phyloP scores from a whole-genome alignment of 2,329 filamentous ascomycete species.

The Onygenales sp. region DNA sequence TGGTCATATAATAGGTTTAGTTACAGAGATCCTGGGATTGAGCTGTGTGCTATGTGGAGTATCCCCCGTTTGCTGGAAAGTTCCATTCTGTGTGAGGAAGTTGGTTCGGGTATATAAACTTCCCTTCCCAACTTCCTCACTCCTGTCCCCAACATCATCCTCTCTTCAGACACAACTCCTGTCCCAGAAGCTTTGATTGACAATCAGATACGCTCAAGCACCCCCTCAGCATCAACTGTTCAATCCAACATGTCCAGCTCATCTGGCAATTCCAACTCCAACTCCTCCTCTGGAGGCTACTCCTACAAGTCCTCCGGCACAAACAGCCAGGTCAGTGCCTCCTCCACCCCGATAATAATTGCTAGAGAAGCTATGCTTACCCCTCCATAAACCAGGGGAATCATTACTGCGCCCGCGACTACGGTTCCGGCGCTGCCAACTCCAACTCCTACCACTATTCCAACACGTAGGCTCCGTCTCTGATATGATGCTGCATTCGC shows the following conservation, averaged over 20 bases:
- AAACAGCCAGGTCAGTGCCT: conserved; percentile 48
- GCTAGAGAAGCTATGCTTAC: not conserved
- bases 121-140: too few species aligned
- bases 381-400: conserved; percentile 45
- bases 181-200: too few species aligned
- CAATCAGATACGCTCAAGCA: not conserved
- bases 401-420: conserved; percentile 57
- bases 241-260: not conserved
- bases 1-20: too few species aligned
- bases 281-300: conserved; percentile 21
- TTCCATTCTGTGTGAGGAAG: too few species aligned
- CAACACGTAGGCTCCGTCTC: conserved; percentile 41
- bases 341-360: not conserved
- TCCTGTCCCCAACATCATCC: too few species aligned
- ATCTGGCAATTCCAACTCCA: conserved; percentile 3
- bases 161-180: too few species aligned
- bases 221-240: not conserved
- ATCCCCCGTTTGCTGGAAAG: too few species aligned
- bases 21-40: too few species aligned
- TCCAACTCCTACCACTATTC: conserved; percentile 54
- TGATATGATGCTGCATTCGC: not conserved
- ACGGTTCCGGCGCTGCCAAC: conserved; percentile 47
- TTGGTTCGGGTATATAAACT: too few species aligned
- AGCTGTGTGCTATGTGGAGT: too few species aligned
- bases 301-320: conserved; percentile 42